Evolutionary conservation across 768 basidiomycete genomes (phyloP).

Genomic region (Tulasnella sp.): DNA sequence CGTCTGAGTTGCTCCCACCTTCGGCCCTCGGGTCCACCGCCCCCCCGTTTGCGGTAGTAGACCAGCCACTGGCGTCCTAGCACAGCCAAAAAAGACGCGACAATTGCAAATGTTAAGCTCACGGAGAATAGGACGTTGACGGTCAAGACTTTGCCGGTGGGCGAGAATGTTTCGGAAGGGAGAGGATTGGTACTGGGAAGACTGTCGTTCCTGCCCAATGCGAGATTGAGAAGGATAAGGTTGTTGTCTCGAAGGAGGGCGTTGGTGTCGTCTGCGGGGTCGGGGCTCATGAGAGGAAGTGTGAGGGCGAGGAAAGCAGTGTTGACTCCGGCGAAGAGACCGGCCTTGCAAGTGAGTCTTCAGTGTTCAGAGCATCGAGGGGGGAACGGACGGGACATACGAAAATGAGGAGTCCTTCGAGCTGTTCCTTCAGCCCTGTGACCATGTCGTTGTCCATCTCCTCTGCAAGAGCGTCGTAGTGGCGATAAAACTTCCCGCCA

Average conservation of each 20-base stretch:
- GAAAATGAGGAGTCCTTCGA: background rate
- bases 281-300: background rate
- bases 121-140: background rate
- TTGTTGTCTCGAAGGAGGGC: background rate
- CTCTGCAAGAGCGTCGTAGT: background rate
- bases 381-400: background rate
- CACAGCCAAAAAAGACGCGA: background rate
- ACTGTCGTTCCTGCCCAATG: background rate
- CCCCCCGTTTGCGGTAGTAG: background rate
- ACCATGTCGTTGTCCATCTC: background rate
- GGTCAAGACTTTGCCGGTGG: background rate
- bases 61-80: background rate
- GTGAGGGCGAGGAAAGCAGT: background rate
- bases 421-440: background rate
- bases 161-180: background rate
- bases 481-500: background rate
- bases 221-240: background rate
- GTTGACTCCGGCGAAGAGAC: slow-evolving; percentile 12
- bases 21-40: background rate
- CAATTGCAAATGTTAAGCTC: background rate
- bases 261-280: background rate
- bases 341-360: background rate
- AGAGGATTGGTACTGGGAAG: background rate
- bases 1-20: slow-evolving; percentile 2
- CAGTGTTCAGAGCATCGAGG: background rate